Conservation (phyloP, 1,284 basidiomycete species). For the Cyathus pygmaeus region DNA sequence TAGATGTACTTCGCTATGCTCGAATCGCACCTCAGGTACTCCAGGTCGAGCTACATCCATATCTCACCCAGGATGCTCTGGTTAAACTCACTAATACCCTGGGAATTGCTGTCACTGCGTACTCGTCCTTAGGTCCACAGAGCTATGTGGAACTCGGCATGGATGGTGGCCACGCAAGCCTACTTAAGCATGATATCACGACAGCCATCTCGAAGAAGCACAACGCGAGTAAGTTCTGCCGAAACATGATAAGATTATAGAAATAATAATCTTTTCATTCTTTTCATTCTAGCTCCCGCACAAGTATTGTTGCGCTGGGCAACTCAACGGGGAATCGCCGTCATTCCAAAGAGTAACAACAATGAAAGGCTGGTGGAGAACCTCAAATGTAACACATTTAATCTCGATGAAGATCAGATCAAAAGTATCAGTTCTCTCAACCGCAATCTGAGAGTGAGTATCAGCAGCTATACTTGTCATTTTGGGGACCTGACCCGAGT, state of each 20-base stretch:
- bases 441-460: conserved; percentile 59
- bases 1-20: conserved; percentile 78
- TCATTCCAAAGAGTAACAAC: conserved; percentile 81
- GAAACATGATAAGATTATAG: not conserved
- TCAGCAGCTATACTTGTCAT: not conserved
- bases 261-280: conserved; percentile 1
- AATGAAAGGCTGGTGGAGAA: conserved; percentile 67
- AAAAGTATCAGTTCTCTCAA: conserved; percentile 71
- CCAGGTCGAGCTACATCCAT: conserved; percentile 84
- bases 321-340: conserved; percentile 78
- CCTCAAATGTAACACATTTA: conserved; percentile 64
- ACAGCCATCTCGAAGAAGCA: conserved; percentile 59
- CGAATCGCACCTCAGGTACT: conserved; percentile 76
- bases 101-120: conserved; percentile 79
- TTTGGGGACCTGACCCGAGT: not conserved
- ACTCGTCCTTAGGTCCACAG: conserved; percentile 80
- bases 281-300: conserved; percentile 35
- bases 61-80: conserved; percentile 75
- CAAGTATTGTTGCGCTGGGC: conserved; percentile 82
- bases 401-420: conserved; percentile 69
- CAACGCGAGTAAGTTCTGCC: conserved; percentile 64
- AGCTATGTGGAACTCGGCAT: conserved; percentile 74
- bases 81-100: conserved; percentile 67
- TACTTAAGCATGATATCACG: conserved; percentile 65
- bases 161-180: conserved; percentile 57